A percentile compares a stretch with the other conserved stretches of the same genome.
phyloP scores from a whole-genome alignment of 1,139 yeast genomes.

The Debaryomycetaceae sp. region DNA sequence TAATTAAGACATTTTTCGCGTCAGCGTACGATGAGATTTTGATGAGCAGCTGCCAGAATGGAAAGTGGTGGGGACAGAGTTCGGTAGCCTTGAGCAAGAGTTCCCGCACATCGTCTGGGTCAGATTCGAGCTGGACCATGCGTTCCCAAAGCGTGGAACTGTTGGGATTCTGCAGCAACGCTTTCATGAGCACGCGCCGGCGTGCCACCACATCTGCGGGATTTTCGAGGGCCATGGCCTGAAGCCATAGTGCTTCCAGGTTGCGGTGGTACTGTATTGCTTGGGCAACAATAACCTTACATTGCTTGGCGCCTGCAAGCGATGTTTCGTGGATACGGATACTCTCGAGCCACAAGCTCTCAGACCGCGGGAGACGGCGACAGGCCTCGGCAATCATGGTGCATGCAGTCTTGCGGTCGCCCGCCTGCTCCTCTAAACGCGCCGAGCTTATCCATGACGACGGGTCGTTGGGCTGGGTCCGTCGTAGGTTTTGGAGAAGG shows the following conservation, averaged over 20 bases:
- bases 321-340: conserved; percentile 52
- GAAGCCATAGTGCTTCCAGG: conserved; percentile 61
- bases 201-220: conserved; percentile 34
- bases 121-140: conserved; percentile 37
- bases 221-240: conserved; percentile 55
- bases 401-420: conserved; percentile 47
- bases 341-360: conserved; percentile 76
- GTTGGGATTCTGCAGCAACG: conserved; percentile 41
- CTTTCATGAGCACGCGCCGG: conserved; percentile 50
- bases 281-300: conserved; percentile 51
- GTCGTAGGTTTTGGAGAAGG: conserved; percentile 57
- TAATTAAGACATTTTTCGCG: conserved; percentile 46
- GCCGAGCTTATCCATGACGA: conserved; percentile 88
- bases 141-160: conserved; percentile 42
- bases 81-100: conserved; percentile 62
- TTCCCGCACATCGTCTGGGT: conserved; percentile 34
- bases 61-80: conserved; percentile 50
- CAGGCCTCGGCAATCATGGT: conserved; percentile 64
- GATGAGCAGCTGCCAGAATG: conserved; percentile 49
- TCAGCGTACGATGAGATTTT: conserved; percentile 32
- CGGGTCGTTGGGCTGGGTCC: conserved; percentile 63
- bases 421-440: conserved; percentile 59
- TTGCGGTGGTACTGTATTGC: conserved; percentile 50
- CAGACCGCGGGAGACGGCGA: conserved; percentile 50
- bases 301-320: conserved; percentile 22